Base-by-base conservation (phyloP, 192 early-diverging fungal species). In the Mortierella claussenii region DNA sequence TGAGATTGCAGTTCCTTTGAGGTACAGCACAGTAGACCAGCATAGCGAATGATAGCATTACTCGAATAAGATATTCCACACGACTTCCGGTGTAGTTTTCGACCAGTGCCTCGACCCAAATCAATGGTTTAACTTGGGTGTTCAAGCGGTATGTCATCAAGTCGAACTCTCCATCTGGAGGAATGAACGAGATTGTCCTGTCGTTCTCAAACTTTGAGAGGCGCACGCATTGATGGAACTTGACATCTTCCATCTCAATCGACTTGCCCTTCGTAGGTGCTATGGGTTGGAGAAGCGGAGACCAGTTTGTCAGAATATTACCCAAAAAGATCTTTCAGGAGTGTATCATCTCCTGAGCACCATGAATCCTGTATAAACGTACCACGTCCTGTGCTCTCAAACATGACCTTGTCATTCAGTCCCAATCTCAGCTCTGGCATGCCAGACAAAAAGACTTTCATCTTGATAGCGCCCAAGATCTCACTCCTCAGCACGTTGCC, bases 171-270 rank as follows among this genome's bases (percentile, higher is more conserved):
- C 94, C 94, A 80, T 95, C 94, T 18, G 94, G 94, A 12, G 94
- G 94, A 51, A 94, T 93, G 68, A 91, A 95, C 34, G 91, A 93
- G 52, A 95, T 95, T 8, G 94, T 95, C 55, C 94, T 91, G 79
- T 95, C 92, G 56, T 86, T 92, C 36, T 95, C 94, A 59, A 95
- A 95, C 61, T 91, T 85, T 52, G 90, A 92, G 49, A 95, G 80
- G n/a, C 90, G 87, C 50, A 95, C 94, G 78, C 94, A 95, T 70
- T 95, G 94, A 78, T 95, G 94, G 79, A 95, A 95, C 57, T 93
- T 91, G 55, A 93, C 91, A 68, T 95, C 94, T 55, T 95, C 94
- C 89, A 95, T 95, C 64, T 95, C 94, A 28, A 95, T 90, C 9
- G 94, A 90, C 57, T 94, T 93, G 47, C 91, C 87, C 74, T 85